phyloP scores from a whole-genome alignment of 2,329 filamentous ascomycete genomes.

The Fusarium tjaetaba region DNA sequence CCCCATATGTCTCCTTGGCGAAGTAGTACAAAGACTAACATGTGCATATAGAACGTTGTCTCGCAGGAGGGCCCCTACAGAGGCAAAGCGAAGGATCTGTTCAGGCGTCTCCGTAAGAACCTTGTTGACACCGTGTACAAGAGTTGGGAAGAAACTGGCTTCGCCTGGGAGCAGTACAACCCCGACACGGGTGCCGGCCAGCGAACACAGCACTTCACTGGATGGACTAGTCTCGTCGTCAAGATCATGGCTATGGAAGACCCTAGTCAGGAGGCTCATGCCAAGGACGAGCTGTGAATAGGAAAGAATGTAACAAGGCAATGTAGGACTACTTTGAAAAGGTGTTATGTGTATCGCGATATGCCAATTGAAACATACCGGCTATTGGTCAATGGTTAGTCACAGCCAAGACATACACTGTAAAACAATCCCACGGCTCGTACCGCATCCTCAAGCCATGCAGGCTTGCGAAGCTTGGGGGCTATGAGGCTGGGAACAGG shows the following conservation, averaged over 20 bases:
- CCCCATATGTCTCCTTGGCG: background rate
- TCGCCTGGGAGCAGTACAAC: conserved; percentile 99
- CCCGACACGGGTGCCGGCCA: conserved; percentile 93
- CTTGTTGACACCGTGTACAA: conserved; percentile 89
- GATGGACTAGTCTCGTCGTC: conserved; percentile 98
- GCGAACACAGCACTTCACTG: conserved; percentile 96
- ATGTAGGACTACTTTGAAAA: conserved; percentile 3
- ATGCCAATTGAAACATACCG: background rate
- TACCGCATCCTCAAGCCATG: conserved; percentile 29
- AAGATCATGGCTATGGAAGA: conserved; percentile 98
- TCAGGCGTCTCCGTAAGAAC: conserved; percentile 81
- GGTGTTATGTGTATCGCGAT: conserved; percentile 5
- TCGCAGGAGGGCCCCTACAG: conserved; percentile 74
- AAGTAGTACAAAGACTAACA: conserved; percentile 13
- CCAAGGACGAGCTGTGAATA: conserved; percentile 60
- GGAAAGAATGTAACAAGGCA: background rate
- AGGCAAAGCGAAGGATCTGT: conserved; percentile 75
- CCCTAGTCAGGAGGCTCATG: conserved; percentile 51
- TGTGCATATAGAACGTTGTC: conserved; percentile 67
- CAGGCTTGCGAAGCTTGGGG: conserved; percentile 19
- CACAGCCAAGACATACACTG: conserved; percentile 6
- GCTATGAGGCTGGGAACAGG: background rate
- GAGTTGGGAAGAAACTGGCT: conserved; percentile 90
- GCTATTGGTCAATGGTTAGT: conserved; percentile 5
- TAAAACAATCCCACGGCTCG: conserved; percentile 15